Conservation (phyloP, 192 early-diverging fungal genomes). For the Dimargaris verticillata region DNA sequence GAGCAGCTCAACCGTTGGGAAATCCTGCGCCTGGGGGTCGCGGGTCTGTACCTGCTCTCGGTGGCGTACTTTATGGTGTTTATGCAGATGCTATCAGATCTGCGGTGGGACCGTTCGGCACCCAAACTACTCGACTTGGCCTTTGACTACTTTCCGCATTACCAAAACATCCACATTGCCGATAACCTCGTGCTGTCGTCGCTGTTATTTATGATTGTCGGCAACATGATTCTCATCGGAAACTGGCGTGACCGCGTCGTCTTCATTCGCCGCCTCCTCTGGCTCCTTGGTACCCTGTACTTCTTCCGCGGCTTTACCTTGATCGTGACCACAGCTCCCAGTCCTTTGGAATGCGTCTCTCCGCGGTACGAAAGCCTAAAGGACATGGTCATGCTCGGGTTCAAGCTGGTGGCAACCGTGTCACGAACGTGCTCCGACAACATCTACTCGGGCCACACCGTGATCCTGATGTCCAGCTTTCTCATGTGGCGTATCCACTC, state of each 20-base stretch:
- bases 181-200: slow-evolving; percentile 33
- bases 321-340: slow-evolving; percentile 37
- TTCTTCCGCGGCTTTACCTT: slow-evolving; percentile 35
- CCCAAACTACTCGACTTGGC: slow-evolving; percentile 28
- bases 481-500: slow-evolving; percentile 38
- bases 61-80: slow-evolving; percentile 30
- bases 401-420: slow-evolving; percentile 28
- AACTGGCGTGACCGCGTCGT: slow-evolving; percentile 35
- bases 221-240: slow-evolving; percentile 19
- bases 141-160: slow-evolving; percentile 28
- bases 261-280: slow-evolving; percentile 30
- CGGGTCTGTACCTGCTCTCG: slow-evolving; percentile 19
- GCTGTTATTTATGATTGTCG: slow-evolving; percentile 24
- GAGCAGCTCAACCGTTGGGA: slow-evolving; percentile 12
- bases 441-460: slow-evolving; percentile 47
- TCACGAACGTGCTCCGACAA: slow-evolving; percentile 40
- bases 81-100: slow-evolving; percentile 31
- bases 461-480: slow-evolving; percentile 31
- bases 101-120: slow-evolving; percentile 20
- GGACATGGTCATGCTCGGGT: slow-evolving; percentile 26
- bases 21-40: slow-evolving; percentile 15
- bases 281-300: slow-evolving; percentile 37
- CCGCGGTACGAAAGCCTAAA: slow-evolving; percentile 20
- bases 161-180: slow-evolving; percentile 27
- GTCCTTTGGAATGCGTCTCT: slow-evolving; percentile 25